Percentiles rank a stretch among this genome's conserved stretches.
Conservation (phyloP, 2,329 filamentous ascomycete genomes). For the Phialophora expanda region DNA sequence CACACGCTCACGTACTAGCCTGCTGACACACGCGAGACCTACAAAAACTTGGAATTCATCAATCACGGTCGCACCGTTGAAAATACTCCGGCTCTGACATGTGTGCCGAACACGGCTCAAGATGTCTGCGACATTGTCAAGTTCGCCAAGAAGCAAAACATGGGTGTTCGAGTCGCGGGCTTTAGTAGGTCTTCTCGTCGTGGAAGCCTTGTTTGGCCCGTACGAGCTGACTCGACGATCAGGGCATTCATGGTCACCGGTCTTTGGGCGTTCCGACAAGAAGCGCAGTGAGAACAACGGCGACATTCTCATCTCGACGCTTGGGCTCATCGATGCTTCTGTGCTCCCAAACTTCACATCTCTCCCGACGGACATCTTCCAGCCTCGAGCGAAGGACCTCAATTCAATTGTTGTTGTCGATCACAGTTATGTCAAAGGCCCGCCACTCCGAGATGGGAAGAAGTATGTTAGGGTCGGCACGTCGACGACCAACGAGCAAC, state of each 20-base stretch:
- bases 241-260: conserved; percentile 37
- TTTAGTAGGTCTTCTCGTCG: conserved; percentile 27
- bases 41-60: conserved; percentile 32
- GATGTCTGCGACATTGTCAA: conserved; percentile 34
- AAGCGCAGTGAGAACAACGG: conserved; percentile 35
- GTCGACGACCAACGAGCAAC: conserved; percentile 54
- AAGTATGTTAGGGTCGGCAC: conserved; percentile 52
- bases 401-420: conserved; percentile 34
- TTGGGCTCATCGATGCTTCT: conserved; percentile 44
- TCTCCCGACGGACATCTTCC: conserved; percentile 30
- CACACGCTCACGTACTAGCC: neutral
- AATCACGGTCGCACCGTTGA: conserved; percentile 31
- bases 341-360: conserved; percentile 35
- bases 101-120: conserved; percentile 33
- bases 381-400: conserved; percentile 32
- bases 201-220: neutral
- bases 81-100: conserved; percentile 30
- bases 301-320: conserved; percentile 50
- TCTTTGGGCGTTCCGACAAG: conserved; percentile 31
- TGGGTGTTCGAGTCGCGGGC: conserved; percentile 33
- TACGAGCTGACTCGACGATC: conserved; percentile 9
- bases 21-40: conserved; percentile 20
- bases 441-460: conserved; percentile 37
- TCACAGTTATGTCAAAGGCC: conserved; percentile 29
- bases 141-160: conserved; percentile 34